phyloP scores from a whole-genome alignment of 2,329 filamentous ascomycete genomes.

The Alternaria novae-zelandiae region DNA sequence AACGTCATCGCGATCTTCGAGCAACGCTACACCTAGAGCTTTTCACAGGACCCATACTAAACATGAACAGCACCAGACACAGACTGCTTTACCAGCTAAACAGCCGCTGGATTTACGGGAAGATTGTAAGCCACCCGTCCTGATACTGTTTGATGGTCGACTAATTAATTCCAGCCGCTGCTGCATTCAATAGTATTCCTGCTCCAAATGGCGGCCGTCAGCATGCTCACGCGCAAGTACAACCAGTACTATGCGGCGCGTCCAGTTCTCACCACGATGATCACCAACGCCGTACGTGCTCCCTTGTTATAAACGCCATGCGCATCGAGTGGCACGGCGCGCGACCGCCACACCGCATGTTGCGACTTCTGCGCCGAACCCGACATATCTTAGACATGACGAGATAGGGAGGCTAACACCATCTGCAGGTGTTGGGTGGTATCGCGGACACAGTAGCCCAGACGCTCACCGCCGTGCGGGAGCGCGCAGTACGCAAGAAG shows the following conservation, averaged over 20 bases:
- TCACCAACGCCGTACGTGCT: slow-evolving; percentile 83
- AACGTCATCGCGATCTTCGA: slow-evolving; percentile 39
- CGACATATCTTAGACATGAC: background rate
- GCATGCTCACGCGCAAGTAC: slow-evolving; percentile 83
- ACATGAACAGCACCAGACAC: slow-evolving; percentile 55
- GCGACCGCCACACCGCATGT: background rate
- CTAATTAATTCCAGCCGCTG: slow-evolving; percentile 69
- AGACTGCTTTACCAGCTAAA: slow-evolving; percentile 71
- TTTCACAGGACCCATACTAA: slow-evolving; percentile 27
- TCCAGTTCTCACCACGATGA: slow-evolving; percentile 97
- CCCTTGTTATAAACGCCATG: background rate
- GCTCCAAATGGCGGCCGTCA: slow-evolving; percentile 86
- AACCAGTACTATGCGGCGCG: slow-evolving; percentile 92
- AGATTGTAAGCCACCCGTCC: slow-evolving; percentile 63
- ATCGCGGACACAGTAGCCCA: slow-evolving; percentile 97
- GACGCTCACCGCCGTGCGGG: slow-evolving; percentile 81
- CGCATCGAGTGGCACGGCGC: background rate
- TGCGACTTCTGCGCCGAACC: background rate
- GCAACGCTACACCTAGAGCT: slow-evolving; percentile 22
- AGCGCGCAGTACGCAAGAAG: slow-evolving; percentile 72
- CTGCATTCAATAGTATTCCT: slow-evolving; percentile 84
- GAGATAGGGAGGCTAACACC: slow-evolving; percentile 13
- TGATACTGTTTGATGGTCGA: background rate
- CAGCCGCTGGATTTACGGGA: slow-evolving; percentile 75
- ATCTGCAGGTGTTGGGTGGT: slow-evolving; percentile 72